Base-by-base conservation (phyloP, 2,329 filamentous ascomycete species). In the Phialophora macrospora region DNA sequence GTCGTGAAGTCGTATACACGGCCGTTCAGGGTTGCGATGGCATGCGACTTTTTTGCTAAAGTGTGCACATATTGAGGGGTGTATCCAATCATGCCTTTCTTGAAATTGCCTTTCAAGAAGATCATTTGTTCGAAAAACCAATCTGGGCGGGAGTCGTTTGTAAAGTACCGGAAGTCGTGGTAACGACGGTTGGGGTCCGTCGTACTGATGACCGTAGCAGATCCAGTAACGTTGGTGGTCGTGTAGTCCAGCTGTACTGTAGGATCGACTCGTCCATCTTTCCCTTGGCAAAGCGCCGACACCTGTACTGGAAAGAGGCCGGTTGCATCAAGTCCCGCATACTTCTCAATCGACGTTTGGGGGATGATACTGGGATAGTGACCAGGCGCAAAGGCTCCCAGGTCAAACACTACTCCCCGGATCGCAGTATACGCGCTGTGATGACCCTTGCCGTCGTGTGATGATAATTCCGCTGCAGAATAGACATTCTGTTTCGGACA, bases 81-180 rank as follows among this genome's bases (percentile, higher is more conserved):
- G 77, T 93, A 99, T 28, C 93, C 95, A 58, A 99, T 82, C 69
- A 88, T 89, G 56, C 95, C 95, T 77, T 96, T 96, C 79, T 90
- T 90, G 82, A 90, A 98, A 71, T 88, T 89, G 34, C 86, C 79
- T 72, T 89, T 90, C 60, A 99, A 81, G 76, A 88, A 87, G 34
- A 88, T 83, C 85, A 97, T 92, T 76, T 93, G 88, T 79, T 99
- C 92, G 64, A 85, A 89, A 80, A 94, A 98, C 95, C 95, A 99
- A 75, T 97, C 92, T 1, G 89, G 88, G 11, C 93, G 89, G 58
- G 85, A 89, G 75, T 97, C 91, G 70, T 93, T 92, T 38, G 86
- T 92, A 74, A 87, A 93, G 74, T 85, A 88, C 65, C 95, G 88
- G 86, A 99, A 99, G 76, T 99, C 95, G 74, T 99, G 95, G 76